Percentiles rank a stretch among this genome's conserved stretches.
Conservation (phyloP, 192 early-diverging fungal genomes). For the Coemansia sp. region DNA sequence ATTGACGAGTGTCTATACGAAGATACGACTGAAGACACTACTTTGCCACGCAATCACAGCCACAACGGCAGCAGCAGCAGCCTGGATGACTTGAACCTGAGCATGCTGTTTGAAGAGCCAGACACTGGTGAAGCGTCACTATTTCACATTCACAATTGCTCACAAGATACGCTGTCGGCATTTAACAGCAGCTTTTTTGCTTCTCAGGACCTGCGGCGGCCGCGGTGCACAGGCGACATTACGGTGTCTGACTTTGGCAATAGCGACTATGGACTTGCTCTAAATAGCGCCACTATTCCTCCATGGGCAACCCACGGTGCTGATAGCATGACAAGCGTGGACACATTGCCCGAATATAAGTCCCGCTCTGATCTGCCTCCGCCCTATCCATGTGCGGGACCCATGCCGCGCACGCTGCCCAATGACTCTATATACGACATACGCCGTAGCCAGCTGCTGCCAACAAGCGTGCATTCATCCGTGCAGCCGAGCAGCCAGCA, state of each 20-base stretch:
- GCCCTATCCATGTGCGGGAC: slow-evolving; percentile 16
- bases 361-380: slow-evolving; percentile 31
- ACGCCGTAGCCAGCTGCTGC: slow-evolving; percentile 10
- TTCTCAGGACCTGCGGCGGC: slow-evolving; percentile 23
- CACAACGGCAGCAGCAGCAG: slow-evolving; percentile 4
- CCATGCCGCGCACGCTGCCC: slow-evolving; percentile 1
- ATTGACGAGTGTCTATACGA: slow-evolving; percentile 26
- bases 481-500: slow-evolving; percentile 2
- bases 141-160: slow-evolving; percentile 21
- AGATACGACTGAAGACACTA: not conserved
- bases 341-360: slow-evolving; percentile 45
- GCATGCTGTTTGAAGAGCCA: slow-evolving; percentile 31
- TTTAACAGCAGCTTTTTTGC: slow-evolving; percentile 46
- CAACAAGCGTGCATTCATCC: slow-evolving; percentile 13
- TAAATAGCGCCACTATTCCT: slow-evolving; percentile 4
- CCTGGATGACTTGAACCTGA: slow-evolving; percentile 22
- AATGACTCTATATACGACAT: slow-evolving; percentile 7
- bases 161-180: slow-evolving; percentile 19
- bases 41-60: not conserved
- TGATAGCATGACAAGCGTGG: slow-evolving; percentile 26
- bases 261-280: slow-evolving; percentile 22
- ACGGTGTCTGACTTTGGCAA: slow-evolving; percentile 40
- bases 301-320: slow-evolving; percentile 6
- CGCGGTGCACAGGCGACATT: slow-evolving; percentile 35
- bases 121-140: not conserved